Base-by-base conservation (phyloP, 1,284 basidiomycete species). In the Kwoniella shivajii region DNA sequence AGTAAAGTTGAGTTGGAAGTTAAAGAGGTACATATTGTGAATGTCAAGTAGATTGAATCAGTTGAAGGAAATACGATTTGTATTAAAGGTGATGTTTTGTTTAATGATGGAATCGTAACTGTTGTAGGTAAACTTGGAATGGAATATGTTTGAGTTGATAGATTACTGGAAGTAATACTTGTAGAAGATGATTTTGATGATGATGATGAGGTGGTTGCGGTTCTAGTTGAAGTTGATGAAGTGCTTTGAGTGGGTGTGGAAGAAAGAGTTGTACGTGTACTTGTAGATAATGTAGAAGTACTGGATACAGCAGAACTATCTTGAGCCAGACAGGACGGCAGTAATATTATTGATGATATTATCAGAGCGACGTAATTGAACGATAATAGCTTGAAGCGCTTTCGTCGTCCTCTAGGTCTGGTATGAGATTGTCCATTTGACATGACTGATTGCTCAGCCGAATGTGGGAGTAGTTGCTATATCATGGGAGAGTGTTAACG, bases 1-100 rank as follows among this genome's bases (percentile, higher is more conserved):
- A 69, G 18, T 6, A 67, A 47, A 1, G 66, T 61, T 2, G 59
- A 50, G 56, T 74, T 67, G 41, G 61, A 56, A 1, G 66, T 56
- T 20, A 70, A 54, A 20, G n/a, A n/a, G 10, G 66, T 56, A 36
- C 68, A 69, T 36, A 71, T 60, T 34, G 64, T 66, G 49, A 73
- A 57, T 3, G 69, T 71, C 30, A 72, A 49, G 50, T 57, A 65
- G 16, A 69, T 41, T 5, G 62, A 52, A 1, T 56, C 22, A 13
- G 54, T 50, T 4, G 52, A 27, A 7, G 69, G 66, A 11, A 72
- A 30, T 41, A 56, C 45, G 14, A 73, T 49, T 14, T 59, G 57
- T 7, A 67, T 47, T 10, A 56, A 11, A 3, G 65, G 66, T 1
- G 36, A 36, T 0, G 69, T 56, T 0, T 37, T 24, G 57, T 69